Conservation (phyloP, 176 grass and related monocot species). For the Raddia guianensis region DNA sequence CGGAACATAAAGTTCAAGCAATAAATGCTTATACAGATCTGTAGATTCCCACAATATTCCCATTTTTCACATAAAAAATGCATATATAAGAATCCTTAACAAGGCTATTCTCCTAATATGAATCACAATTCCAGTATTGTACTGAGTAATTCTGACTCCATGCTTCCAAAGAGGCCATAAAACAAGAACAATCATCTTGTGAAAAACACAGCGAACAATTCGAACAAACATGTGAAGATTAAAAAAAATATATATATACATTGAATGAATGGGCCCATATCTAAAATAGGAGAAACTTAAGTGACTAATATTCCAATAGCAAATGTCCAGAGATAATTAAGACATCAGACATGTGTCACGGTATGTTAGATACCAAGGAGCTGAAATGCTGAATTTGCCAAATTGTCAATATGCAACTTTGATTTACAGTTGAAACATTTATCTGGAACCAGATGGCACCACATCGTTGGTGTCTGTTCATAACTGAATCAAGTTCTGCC, state of each 20-base stretch:
- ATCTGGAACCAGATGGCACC: neutral
- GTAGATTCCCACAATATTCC: slow-evolving; percentile 8
- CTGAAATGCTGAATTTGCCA: neutral
- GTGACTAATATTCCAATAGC: neutral
- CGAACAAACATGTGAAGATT: neutral
- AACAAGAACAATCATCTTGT: neutral
- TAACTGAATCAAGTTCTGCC: neutral
- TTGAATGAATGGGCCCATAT: neutral
- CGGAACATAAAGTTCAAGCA: neutral
- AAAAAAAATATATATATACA: neutral
- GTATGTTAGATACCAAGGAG: slow-evolving; percentile 19
- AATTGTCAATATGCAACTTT: neutral
- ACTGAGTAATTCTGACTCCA: neutral
- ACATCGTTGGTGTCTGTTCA: neutral
- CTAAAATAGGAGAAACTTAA: neutral
- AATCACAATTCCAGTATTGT: slow-evolving; percentile 14
- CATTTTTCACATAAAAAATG: neutral
- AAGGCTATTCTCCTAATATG: neutral
- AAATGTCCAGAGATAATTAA: neutral
- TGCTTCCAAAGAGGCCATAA: neutral
- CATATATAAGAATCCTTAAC: slow-evolving; percentile 7
- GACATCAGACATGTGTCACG: neutral
- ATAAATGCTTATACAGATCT: neutral
- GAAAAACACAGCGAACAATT: neutral
- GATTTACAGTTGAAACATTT: neutral